Percentiles rank a stretch among this genome's conserved stretches.
Conservation (phyloP, 345 rosid species). For the Clausena lansium region DNA sequence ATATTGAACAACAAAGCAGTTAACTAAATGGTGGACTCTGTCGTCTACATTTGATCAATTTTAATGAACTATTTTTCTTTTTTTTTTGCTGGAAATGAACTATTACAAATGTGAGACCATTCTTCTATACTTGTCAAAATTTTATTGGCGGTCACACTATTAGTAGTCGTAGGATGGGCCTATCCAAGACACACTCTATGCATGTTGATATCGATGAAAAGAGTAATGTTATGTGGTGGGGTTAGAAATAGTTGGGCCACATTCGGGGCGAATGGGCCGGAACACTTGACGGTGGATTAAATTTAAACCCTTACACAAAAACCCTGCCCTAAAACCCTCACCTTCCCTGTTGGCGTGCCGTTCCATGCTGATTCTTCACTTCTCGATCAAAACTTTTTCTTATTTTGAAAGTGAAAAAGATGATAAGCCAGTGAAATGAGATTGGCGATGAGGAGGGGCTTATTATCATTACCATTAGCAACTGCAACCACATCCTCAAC, state of each 20-base stretch:
- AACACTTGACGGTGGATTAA: not conserved
- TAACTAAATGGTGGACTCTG: too few relatives aligned
- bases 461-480: not conserved
- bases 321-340: conserved; percentile 15
- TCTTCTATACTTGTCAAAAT: too few relatives aligned
- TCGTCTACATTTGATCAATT: too few relatives aligned
- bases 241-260: not conserved
- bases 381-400: too few relatives aligned
- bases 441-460: not conserved
- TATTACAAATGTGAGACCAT: too few relatives aligned
- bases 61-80: too few relatives aligned
- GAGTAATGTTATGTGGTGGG: not conserved
- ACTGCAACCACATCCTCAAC: not conserved
- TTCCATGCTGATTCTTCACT: not conserved
- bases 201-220: too few relatives aligned
- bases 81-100: too few relatives aligned
- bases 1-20: too few relatives aligned
- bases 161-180: too few relatives aligned
- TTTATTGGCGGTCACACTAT: too few relatives aligned
- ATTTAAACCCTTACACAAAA: not conserved
- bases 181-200: too few relatives aligned
- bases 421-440: not conserved
- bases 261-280: not conserved
- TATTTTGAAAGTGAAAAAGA: not conserved
- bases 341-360: not conserved